Percentiles rank a stretch among this genome's conserved stretches.
Evolutionary conservation across 2,329 filamentous ascomycete genomes (phyloP).

Genomic region (Pseudonectria buxi): DNA sequence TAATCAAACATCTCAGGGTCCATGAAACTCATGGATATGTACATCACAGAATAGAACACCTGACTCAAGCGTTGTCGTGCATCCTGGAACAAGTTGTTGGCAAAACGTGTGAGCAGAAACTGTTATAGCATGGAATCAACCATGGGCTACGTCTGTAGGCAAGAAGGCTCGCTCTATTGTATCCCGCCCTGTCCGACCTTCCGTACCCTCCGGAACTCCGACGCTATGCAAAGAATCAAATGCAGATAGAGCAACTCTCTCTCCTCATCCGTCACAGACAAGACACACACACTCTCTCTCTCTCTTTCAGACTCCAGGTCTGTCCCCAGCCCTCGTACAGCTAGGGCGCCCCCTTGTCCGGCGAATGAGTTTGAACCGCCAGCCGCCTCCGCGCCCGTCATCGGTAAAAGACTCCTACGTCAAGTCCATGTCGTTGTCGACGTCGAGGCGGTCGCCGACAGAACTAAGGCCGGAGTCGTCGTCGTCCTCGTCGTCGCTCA

Average conservation of each 20-base stretch:
- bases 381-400: not conserved
- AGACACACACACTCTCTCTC: not conserved
- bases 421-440: slow-evolving; percentile 41
- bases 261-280: too few species aligned
- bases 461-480: slow-evolving; percentile 51
- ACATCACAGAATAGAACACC: too few species aligned
- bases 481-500: slow-evolving; percentile 29
- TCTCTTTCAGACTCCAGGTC: not conserved
- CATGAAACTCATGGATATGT: too few species aligned
- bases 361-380: not conserved
- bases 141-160: too few species aligned
- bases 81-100: too few species aligned
- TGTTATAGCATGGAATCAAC: too few species aligned
- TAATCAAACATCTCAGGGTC: too few species aligned
- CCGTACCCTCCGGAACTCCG: slow-evolving; percentile 17
- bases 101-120: too few species aligned
- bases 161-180: too few species aligned
- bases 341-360: not conserved
- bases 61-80: too few species aligned
- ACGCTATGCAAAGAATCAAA: slow-evolving; percentile 22
- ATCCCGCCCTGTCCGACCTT: not conserved
- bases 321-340: not conserved
- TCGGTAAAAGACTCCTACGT: slow-evolving; percentile 20
- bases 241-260: not conserved
- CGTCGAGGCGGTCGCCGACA: slow-evolving; percentile 41